A percentile compares a stretch with the other conserved stretches of the same genome.
Conservation (phyloP, 2,329 filamentous ascomycete genomes). For the Stachybotrys chlorohalonatus region DNA sequence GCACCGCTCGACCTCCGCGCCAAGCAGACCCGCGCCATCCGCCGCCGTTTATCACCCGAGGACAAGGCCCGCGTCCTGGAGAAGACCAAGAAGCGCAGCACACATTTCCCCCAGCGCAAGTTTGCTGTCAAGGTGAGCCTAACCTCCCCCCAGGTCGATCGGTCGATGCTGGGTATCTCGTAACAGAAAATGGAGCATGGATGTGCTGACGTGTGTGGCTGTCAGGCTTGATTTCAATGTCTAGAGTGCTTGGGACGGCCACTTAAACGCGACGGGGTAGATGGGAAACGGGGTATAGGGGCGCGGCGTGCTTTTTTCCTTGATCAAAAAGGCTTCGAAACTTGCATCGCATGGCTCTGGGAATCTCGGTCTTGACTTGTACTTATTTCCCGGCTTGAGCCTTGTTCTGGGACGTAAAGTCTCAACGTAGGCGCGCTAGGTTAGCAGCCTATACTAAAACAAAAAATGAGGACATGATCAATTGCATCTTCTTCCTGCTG, state of each 20-base stretch:
- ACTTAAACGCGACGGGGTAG: constrained; percentile 12
- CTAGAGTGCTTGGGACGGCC: constrained; percentile 13
- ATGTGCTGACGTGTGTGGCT: no score
- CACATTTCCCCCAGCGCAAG: constrained; percentile 97
- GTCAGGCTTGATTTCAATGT: constrained; percentile 10
- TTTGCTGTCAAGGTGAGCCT: constrained; percentile 87
- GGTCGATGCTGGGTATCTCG: constrained; percentile 8
- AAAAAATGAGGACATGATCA: constrained; percentile 31
- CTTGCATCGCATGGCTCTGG: constrained; percentile 29
- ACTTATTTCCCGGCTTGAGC: constrained; percentile 26
- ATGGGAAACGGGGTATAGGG: constrained; percentile 23
- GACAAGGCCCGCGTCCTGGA: constrained; percentile 77
- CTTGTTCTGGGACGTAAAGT: constrained; percentile 26
- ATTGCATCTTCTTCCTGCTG: neutral
- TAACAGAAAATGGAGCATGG: neutral
- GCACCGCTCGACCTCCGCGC: constrained; percentile 93
- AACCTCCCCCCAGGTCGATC: neutral
- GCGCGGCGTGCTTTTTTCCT: constrained; percentile 28
- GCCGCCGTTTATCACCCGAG: constrained; percentile 86
- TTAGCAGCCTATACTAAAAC: constrained; percentile 16
- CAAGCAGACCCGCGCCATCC: constrained; percentile 97
- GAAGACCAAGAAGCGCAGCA: constrained; percentile 93
- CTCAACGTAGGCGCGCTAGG: constrained; percentile 19
- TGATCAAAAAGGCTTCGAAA: constrained; percentile 22
- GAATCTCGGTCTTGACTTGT: constrained; percentile 28